Base-by-base conservation (phyloP, 2,329 filamentous ascomycete species). In the Monosporascus sp. region DNA sequence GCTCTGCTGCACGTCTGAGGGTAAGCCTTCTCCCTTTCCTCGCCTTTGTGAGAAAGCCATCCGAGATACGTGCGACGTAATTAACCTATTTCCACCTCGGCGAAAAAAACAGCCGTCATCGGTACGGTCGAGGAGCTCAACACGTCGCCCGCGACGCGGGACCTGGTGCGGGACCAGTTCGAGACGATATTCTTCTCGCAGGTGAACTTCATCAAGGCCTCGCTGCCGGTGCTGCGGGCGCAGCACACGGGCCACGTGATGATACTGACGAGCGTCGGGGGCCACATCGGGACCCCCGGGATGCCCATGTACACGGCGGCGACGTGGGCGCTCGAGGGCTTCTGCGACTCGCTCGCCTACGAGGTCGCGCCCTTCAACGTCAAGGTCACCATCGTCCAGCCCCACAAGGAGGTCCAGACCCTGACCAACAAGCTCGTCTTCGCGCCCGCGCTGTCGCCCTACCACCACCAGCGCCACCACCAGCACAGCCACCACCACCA, bases 341-440 rank as follows among this genome's bases (percentile, higher is more conserved):
- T 94, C 70, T 97, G 92, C 73, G 93, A 97, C 73, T 91, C 90
- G 55, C 80, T 99, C 24, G 92, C 93, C 1, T 99, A 97, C 72
- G 94, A 99, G 72, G 88, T 99, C 59, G 89, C 93, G 0, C 94
- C 94, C 0, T 97, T 97, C 76, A 97, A 97, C 73, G 85, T 97
- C 74, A 96, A 93, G 71, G 84, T 97, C 70, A 97, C 91, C 41
- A 92, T 97, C 61, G 87, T 99, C 45, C 93, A 99, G 76, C 91
- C 92, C 26, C 95, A 91, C 71, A 91, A 96, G 73, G 93, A 97
- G 74, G 90, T 96, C 57, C 85, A 88, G 59, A 85, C 91, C 34
- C 79, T 97, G 53, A 94, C 90, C 27, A 96, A 96, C 72, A 86
- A 87, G 52, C 88, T 97, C 63, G 88, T 86, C 48, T 90, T 93